phyloP scores from a whole-genome alignment of 352 stramenopile species.

The Proteromonas lacertae region DNA sequence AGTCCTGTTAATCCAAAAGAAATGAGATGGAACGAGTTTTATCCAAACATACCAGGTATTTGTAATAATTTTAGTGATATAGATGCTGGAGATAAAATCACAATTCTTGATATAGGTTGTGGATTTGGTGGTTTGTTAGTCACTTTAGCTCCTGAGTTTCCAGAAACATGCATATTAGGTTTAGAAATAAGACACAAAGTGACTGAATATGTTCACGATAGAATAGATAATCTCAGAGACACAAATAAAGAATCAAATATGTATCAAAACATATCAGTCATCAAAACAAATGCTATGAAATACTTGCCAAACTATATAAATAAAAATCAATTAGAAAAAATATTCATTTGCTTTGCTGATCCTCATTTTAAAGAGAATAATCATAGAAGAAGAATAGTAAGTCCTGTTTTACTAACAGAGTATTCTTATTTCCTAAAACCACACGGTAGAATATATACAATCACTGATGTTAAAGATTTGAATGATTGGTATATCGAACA shows the following conservation, averaged over 20 bases:
- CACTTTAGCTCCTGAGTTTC: constrained; percentile 32
- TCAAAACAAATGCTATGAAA: constrained; percentile 5
- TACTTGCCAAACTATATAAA: constrained; percentile 26
- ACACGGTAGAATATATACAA: constrained; percentile 71
- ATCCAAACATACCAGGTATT: constrained; percentile 20
- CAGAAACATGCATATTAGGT: constrained; percentile 65
- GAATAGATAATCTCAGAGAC: constrained; percentile 51
- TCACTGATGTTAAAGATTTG: constrained; percentile 90
- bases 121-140: constrained; percentile 85
- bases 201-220: constrained; percentile 48
- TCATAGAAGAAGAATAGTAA: constrained; percentile 60
- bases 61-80: background rate
- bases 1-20: constrained; percentile 42
- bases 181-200: constrained; percentile 83
- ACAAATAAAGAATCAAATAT: constrained; percentile 3
- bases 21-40: constrained; percentile 69
- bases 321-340: constrained; percentile 38
- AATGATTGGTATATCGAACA: constrained; percentile 85
- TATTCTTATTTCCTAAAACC: constrained; percentile 75
- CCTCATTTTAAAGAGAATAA: constrained; percentile 96
- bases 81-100: constrained; percentile 22
- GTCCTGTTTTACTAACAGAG: constrained; percentile 58
- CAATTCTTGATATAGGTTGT: constrained; percentile 77
- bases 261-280: background rate
- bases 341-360: constrained; percentile 98